Percentiles rank a stretch among this genome's conserved stretches.
Conservation (phyloP, 495 filamentous ascomycete species). For the Aspergillus heteromorphus region DNA sequence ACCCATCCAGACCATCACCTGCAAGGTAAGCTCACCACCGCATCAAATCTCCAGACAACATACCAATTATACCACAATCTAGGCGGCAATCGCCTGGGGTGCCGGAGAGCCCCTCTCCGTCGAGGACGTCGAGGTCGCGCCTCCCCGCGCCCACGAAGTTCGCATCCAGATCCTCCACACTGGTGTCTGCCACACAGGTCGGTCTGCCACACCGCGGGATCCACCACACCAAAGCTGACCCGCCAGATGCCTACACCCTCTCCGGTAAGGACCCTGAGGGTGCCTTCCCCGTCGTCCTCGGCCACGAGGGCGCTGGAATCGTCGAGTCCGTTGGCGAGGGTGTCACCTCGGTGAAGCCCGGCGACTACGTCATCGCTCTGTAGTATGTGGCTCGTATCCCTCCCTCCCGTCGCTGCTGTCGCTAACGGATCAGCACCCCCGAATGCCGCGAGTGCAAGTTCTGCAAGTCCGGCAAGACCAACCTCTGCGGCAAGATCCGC, state of each 20-base stretch:
- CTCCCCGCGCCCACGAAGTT: slow-evolving; percentile 92
- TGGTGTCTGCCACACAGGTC: slow-evolving; percentile 96
- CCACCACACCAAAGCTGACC: background rate
- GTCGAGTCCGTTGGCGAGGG: slow-evolving; percentile 97
- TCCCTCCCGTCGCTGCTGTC: background rate
- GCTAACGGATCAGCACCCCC: slow-evolving; percentile 60
- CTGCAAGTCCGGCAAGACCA: slow-evolving; percentile 98
- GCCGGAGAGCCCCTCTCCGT: slow-evolving; percentile 82
- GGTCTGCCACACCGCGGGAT: slow-evolving; percentile 14
- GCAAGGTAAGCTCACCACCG: slow-evolving; percentile 49
- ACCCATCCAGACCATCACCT: slow-evolving; percentile 62
- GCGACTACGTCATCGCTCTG: slow-evolving; percentile 81
- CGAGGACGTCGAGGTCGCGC: slow-evolving; percentile 87
- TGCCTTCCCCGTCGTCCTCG: slow-evolving; percentile 92
- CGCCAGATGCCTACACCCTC: slow-evolving; percentile 91
- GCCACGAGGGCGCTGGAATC: slow-evolving; percentile 94
- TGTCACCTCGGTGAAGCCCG: slow-evolving; percentile 84
- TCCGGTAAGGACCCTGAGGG: slow-evolving; percentile 98
- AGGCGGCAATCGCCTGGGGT: slow-evolving; percentile 97
- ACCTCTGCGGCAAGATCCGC: slow-evolving; percentile 98
- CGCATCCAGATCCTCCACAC: slow-evolving; percentile 96
- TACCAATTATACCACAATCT: slow-evolving; percentile 10
- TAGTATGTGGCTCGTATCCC: slow-evolving; percentile 70
- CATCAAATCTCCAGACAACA: background rate
- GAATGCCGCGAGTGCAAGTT: slow-evolving; percentile 99